Base-by-base conservation (phyloP, 2,329 filamentous ascomycete species). In the Onygena corvina region DNA sequence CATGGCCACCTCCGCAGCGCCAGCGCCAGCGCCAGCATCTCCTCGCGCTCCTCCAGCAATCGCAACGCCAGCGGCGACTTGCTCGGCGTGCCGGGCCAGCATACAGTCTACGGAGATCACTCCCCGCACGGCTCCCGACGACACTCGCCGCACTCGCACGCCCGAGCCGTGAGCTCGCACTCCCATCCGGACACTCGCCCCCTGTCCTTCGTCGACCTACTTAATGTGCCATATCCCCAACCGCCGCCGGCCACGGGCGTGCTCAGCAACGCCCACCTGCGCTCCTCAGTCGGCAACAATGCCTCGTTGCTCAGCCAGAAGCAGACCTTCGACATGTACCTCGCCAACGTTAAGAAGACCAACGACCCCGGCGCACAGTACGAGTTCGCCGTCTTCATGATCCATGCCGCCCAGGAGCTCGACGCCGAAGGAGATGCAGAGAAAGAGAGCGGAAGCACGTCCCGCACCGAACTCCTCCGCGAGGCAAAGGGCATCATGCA, bases 311-410 rank as follows among this genome's bases (percentile, higher is more conserved):
- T 98, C 25, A 89, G 87, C 60, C 83, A 86, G 29, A 86, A 90
- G 62, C 89, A 96, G 69, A 98, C 92, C 1, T 77, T 98, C 45
- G 89, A 96, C 49, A 95, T 96, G 90, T 98, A 98, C 66, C 79
- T 90, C 38, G 83, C 84, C 49, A 98, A 96, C 61, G 86, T 95
- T 51, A 96, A 95, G 71, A 98, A 98, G 72, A 94, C 92, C 2
- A 92, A 84, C 54, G 88, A 95, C 65, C 76, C 83, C 12, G 82
- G 84, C 3, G 85, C 94, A 29, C 88, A 95, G 66, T 96, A 96
- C 66, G 92, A 94, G 25, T 96, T 98, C 67, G 92, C 92, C 1
- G 78, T 96, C 31, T 94, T 94, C 65, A 80, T 98, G 71, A 83
- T 96, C 57, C 86, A 89, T 42, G 83, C 87, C 1, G 89, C 90